A percentile compares a stretch with the other conserved stretches of the same genome.
phyloP scores from a whole-genome alignment of 495 filamentous ascomycete genomes.

The Aspergillus campestris region DNA sequence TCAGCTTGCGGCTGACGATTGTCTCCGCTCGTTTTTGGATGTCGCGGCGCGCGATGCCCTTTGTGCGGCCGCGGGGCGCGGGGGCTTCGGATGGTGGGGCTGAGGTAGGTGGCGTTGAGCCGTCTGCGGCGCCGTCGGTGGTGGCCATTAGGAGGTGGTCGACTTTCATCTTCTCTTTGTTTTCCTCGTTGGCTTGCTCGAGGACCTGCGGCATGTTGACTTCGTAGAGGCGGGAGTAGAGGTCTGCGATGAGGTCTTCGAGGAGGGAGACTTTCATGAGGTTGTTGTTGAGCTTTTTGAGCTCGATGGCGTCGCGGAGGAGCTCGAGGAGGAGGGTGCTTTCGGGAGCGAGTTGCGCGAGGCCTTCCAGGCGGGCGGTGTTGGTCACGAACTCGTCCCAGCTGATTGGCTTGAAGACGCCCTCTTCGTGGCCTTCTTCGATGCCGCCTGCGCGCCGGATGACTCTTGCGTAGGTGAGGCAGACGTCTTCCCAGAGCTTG shows the following conservation, averaged over 20 bases:
- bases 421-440: slow-evolving; percentile 58
- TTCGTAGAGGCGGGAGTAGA: slow-evolving; percentile 73
- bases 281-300: slow-evolving; percentile 83
- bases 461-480: slow-evolving; percentile 62
- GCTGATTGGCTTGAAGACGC: slow-evolving; percentile 68
- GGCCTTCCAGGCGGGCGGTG: slow-evolving; percentile 44
- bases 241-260: slow-evolving; percentile 83
- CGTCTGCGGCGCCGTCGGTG: slow-evolving; percentile 28
- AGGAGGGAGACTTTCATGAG: slow-evolving; percentile 77
- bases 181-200: slow-evolving; percentile 42
- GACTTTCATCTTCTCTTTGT: slow-evolving; percentile 50
- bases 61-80: slow-evolving; percentile 42
- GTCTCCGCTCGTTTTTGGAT: slow-evolving; percentile 55
- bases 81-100: slow-evolving; percentile 32
- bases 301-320: slow-evolving; percentile 73
- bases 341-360: slow-evolving; percentile 34
- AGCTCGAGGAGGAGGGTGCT: slow-evolving; percentile 50
- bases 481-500: slow-evolving; percentile 77
- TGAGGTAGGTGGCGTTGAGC: slow-evolving; percentile 26
- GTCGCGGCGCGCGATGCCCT: slow-evolving; percentile 56
- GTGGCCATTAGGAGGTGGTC: slow-evolving; percentile 45
- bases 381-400: slow-evolving; percentile 72
- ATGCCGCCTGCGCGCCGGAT: slow-evolving; percentile 63
- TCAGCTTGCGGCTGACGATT: slow-evolving; percentile 37
- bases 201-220: slow-evolving; percentile 39